phyloP scores from a whole-genome alignment of 179 eudicot species.

The Actinidia arguta region DNA sequence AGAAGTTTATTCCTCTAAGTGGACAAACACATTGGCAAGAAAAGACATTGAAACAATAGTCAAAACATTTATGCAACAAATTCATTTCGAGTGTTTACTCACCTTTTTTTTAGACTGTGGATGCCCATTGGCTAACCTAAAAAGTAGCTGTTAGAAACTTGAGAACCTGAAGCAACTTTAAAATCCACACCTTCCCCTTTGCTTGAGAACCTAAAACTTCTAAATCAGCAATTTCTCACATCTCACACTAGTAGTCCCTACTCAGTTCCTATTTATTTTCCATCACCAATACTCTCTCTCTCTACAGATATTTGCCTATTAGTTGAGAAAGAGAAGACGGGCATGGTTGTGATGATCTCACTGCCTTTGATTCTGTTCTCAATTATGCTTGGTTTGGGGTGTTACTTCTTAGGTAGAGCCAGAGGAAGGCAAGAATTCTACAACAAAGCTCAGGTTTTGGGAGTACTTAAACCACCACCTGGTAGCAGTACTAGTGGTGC shows the following conservation, averaged over 20 bases:
- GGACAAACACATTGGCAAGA: no score
- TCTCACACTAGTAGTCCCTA: not conserved
- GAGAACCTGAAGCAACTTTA: slow-evolving; percentile 1
- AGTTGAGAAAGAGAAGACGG: slow-evolving; percentile 39
- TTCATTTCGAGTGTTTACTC: no score
- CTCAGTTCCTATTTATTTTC: not conserved
- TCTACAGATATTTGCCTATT: not conserved
- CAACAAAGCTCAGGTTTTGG: slow-evolving; percentile 54
- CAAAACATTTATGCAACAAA: no score
- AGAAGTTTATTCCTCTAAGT: no score
- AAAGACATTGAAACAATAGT: no score
- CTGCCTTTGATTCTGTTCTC: slow-evolving; percentile 72
- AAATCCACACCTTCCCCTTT: not conserved
- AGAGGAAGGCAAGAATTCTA: slow-evolving; percentile 62
- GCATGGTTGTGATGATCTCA: slow-evolving; percentile 74
- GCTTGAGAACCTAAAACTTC: not conserved
- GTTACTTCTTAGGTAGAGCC: slow-evolving; percentile 77
- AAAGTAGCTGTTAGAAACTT: slow-evolving; percentile 23
- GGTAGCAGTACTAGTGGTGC: slow-evolving; percentile 31
- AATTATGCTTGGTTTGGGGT: slow-evolving; percentile 65
- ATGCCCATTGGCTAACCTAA: not conserved
- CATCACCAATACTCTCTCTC: not conserved
- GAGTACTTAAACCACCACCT: slow-evolving; percentile 70
- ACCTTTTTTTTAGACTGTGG: no score
- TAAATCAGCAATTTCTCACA: slow-evolving; percentile 2